Base-by-base conservation (phyloP, 2,329 filamentous ascomycete genomes). In the Botrytis paeoniae region DNA sequence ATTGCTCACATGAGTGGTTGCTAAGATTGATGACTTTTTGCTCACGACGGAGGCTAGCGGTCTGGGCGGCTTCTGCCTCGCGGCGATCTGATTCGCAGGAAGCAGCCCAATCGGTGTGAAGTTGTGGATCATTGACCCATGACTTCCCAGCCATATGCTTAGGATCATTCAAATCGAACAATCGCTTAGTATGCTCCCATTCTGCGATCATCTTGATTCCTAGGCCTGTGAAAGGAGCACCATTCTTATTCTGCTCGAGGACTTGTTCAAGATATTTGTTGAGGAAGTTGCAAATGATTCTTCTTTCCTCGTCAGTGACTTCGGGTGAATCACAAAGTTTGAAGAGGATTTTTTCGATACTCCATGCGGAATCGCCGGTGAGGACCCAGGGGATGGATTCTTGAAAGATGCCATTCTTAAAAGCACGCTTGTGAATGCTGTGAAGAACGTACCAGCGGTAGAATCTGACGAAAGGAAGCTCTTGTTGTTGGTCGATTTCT, bases 391-490 rank as follows among this genome's bases (percentile, higher is more conserved):
- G 70, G 20, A 72, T 72, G 12, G 20, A 18, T 7, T 8, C 2
- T 25, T 18, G 25, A 12, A 72, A 66, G 22, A 35, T 16, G 4
- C 62, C 51, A 25, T 72, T 25, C 16, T 72, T 72, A 22, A 72
- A 68, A 20, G 25, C 16, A 25, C 70, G 70, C 32, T 72, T 72
- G 22, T 72, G 70, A 63, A 72, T 72, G 39, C 54, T 41, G 37
- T 72, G 63, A 37, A 72, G 70, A 18, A 72, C 54, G 16, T 68
- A 72, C 70, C 70, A 72, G 37, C 70, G 70, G 62, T 72, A 72
- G 16, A 72, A 72, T 6, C 37, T 41, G 12, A 54, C 39, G 22
- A 66, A 41, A 25, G 48, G 41, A 7, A n/a, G 37, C 32, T 72
- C 70, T 6, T n/a, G 32, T 25, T 68, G 29, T 18, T 68, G 14